Evolutionary conservation across 2,329 filamentous ascomycete genomes (phyloP), one percentile per base, ranked within the genome.

Genomic region (Alternaria atra): DNA sequence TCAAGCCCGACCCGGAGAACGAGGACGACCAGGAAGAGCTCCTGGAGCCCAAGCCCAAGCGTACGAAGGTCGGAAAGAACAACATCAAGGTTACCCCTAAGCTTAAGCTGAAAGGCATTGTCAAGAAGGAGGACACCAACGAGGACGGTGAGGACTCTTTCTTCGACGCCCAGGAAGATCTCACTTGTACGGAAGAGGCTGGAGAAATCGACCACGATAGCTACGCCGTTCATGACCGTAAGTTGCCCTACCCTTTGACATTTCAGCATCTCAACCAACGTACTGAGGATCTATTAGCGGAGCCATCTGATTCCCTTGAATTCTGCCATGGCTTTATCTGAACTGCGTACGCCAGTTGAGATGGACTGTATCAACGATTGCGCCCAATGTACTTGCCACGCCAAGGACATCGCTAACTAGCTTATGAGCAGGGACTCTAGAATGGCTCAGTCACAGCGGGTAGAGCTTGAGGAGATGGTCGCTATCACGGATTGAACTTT

Each of bases 391-490:
- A 25, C 58, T 32, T 63, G 63, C 29, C 39, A 46, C n/a, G 54
- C 48, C 8, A 57, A 53, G n/a, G 46, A 61, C 39, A 39, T 57
- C 10, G 40, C 66, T 67, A 52, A 68, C 34, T 23, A 53, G 7
- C 20, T 61, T 9, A 52, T 60, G 50, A 30, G 35, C 32, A 68
- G 67, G 56, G 37, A 42, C 59, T 29, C 42, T 43, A 20, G 46
- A 56, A n/a, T 70, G 63, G 64, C 42, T 67, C 32, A 20, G 57
- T 17, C 25, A 55, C 39, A 57, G 42, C 52, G 52, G 9, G 29
- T 59, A 53, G 55, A 64, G 35, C 23, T 56, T 9, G 55, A 58
- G 35, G 35, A 50, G 5, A 35, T 60, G 13, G 47, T 54, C 30
- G 52, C 46, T 25, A 23, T 20, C 7, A 35, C 35, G 12, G 17